Evolutionary conservation across 1,139 yeast genomes (phyloP).

Genomic region (Nakaseomyces uthaithaninus): DNA sequence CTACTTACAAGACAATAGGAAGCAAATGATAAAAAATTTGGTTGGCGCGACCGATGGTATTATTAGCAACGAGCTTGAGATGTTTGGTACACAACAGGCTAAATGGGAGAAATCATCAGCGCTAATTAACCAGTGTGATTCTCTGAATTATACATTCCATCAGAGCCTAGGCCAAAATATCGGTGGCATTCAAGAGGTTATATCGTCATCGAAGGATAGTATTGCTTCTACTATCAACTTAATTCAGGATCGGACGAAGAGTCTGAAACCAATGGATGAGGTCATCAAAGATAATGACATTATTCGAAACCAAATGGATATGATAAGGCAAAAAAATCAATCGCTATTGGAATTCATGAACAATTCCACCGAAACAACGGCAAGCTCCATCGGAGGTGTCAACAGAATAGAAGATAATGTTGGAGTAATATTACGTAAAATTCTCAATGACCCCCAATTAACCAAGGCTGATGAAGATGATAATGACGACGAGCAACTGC

Average conservation of each 20-base stretch:
- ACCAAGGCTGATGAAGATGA: not conserved
- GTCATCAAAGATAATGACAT: not conserved
- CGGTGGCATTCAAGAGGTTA: not conserved
- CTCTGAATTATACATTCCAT: constrained; percentile 25
- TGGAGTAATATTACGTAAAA: not conserved
- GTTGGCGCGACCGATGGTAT: constrained; percentile 29
- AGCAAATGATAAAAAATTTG: constrained; percentile 27
- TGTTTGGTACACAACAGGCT: constrained; percentile 27
- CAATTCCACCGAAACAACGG: constrained; percentile 1
- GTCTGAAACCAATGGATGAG: not conserved
- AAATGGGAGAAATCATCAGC: constrained; percentile 33
- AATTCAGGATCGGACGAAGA: not conserved
- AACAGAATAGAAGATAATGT: constrained; percentile 3
- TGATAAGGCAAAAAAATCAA: constrained; percentile 1
- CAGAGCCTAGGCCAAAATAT: constrained; percentile 9
- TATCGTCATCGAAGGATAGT: constrained; percentile 16
- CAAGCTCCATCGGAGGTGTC: not conserved
- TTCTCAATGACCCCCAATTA: not conserved
- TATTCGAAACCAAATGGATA: not conserved
- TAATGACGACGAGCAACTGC: constrained; percentile 1
- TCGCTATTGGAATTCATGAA: not conserved
- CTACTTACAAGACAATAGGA: constrained; percentile 28
- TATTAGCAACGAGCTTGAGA: constrained; percentile 29
- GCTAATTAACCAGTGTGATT: constrained; percentile 33
- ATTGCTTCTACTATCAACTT: constrained; percentile 15